Percentiles rank a stretch among this genome's conserved stretches.
phyloP scores from a whole-genome alignment of 192 early-diverging fungal genomes.

The Tieghemiomyces parasiticus region DNA sequence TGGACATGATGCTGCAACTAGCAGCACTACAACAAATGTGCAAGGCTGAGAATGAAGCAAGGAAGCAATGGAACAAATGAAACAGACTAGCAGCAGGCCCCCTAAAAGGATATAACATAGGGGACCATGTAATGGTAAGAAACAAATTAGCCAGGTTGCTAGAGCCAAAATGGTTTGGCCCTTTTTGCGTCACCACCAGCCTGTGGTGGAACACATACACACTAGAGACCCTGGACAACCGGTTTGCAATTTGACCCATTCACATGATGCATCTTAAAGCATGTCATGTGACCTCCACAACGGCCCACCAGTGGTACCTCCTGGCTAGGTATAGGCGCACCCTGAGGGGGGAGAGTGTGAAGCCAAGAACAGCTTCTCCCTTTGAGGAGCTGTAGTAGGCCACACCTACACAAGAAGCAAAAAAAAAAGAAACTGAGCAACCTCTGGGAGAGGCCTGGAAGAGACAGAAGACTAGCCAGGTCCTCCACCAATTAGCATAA shows the following conservation, averaged over 20 bases:
- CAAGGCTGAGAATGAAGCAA: not conserved
- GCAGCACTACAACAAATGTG: no score
- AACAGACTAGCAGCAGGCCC: not conserved
- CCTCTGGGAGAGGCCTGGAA: no score
- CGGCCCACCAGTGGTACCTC: not conserved
- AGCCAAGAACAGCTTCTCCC: no score
- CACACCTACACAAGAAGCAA: no score
- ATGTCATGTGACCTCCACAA: not conserved
- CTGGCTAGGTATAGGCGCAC: not conserved
- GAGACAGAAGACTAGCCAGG: no score
- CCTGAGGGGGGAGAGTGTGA: slow-evolving; percentile 4
- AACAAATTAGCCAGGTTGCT: not conserved
- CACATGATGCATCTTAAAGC: not conserved
- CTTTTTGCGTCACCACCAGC: not conserved
- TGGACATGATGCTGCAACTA: no score
- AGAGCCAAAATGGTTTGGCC: slow-evolving; percentile 7
- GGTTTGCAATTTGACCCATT: not conserved
- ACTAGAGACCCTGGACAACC: not conserved
- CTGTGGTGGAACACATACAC: not conserved
- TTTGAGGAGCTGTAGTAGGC: no score
- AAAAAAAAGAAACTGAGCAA: no score
- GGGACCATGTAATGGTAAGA: not conserved
- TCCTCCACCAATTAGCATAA: no score
- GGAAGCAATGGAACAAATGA: not conserved
- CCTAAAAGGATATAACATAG: not conserved